Evolutionary conservation across 78 protist genomes (phyloP).

Genomic region (Monocercomonoides exilis): DNA sequence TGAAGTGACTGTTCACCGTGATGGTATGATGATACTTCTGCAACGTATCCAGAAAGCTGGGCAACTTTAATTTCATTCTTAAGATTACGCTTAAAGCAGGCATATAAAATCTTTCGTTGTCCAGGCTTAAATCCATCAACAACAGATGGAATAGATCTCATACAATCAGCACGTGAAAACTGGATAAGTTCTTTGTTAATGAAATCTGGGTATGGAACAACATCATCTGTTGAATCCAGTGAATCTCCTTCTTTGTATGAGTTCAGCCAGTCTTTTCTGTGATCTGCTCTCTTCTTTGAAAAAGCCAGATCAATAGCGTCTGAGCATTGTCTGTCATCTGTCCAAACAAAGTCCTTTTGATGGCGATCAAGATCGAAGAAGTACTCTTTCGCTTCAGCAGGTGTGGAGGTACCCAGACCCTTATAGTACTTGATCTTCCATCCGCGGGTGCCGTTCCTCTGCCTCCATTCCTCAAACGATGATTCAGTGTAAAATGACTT

Average conservation of each 20-base stretch:
- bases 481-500: conserved; percentile 85
- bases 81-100: conserved; percentile 91
- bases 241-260: not conserved
- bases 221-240: not conserved
- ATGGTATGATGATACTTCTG: conserved; percentile 91
- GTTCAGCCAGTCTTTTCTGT: not conserved
- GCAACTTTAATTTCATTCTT: conserved; percentile 89
- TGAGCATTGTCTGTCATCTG: not conserved
- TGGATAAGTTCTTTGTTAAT: conserved; percentile 84
- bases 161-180: conserved; percentile 57
- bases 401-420: conserved; percentile 89
- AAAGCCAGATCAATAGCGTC: not conserved
- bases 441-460: conserved; percentile 13
- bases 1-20: conserved; percentile 89
- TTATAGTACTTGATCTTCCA: conserved; percentile 91
- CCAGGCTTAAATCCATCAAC: conserved; percentile 95
- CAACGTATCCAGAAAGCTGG: conserved; percentile 91
- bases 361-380: conserved; percentile 70
- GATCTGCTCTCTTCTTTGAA: not conserved
- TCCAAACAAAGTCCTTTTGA: not conserved
- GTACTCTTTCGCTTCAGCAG: conserved; percentile 86
- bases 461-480: conserved; percentile 69
- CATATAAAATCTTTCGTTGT: conserved; percentile 88
- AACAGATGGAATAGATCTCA: conserved; percentile 87
- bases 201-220: conserved; percentile 41